Base-by-base conservation (phyloP, 495 filamentous ascomycete genomes). In the Lasiosphaeria miniovina region DNA sequence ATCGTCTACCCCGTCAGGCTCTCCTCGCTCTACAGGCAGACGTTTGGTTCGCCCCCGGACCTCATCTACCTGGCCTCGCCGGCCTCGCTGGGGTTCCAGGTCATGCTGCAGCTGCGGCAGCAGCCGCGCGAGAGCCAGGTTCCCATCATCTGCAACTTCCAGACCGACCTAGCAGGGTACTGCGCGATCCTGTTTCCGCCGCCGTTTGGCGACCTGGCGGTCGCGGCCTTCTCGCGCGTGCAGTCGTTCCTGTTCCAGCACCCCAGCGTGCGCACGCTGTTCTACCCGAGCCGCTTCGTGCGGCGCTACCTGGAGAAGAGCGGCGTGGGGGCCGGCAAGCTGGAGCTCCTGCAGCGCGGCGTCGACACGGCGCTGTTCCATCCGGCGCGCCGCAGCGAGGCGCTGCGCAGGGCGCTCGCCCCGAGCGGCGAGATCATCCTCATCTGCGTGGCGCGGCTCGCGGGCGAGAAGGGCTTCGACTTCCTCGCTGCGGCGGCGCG, bases 51-150 rank as follows among this genome's bases (percentile, higher is more conserved):
- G 3, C 62, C 68, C 3, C 85, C 84, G 1, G 78, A 80, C 60
- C 70, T 87, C 40, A 80, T 87, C 61, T 88, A 88, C 61, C 70
- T 87, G 1, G 85, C 85, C 11, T 86, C 82, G 55, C 85, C 85
- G 0, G 85, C 85, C 0, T 85, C 81, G 2, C 66, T 88, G 9
- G 84, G 85, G 8, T 88, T 87, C 61, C 84, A 87, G 60, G 78
- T 87, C 61, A 75, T 87, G 59, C 60, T 75, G 6, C 73, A 86
- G 52, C 76, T 86, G 61, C 76, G 83, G 32, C 80, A 82, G 51
- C 79, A 85, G 59, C 74, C 82, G 15, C 69, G 72, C 12, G 69
- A 75, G 49, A 58, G 54, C 15, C 79, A 81, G 34, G 75, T 82
- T 1, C 80, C 82, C 4, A 69, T 84, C 0, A 71, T 87, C 48